These are phyloP conservation scores for Sporothrix inflata DNA, from an alignment of 2,329 filamentous ascomycete species.

Conservation along the genomic window DNA sequence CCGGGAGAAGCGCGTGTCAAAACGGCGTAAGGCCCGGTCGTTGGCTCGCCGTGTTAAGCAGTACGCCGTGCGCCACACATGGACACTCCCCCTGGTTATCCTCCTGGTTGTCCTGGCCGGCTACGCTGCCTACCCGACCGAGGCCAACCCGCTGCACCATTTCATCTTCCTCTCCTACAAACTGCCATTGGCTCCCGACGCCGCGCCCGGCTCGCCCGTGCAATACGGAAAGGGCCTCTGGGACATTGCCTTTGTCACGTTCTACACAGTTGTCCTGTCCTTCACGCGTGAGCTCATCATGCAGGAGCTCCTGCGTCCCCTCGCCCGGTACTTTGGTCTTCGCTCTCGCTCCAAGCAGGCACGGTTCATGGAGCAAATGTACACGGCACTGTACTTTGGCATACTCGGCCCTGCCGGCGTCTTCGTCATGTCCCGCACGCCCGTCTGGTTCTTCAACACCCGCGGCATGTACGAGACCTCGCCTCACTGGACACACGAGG, in stretches of 20 bases:
- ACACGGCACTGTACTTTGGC: conserved; percentile 89
- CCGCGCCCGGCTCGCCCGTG: conserved; percentile 48
- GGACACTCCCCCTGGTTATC: conserved; percentile 68
- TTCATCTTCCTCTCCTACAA: conserved; percentile 92
- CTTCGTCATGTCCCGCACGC: conserved; percentile 88
- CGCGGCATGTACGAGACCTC: conserved; percentile 86
- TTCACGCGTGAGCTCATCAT: conserved; percentile 96
- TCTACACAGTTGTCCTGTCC: conserved; percentile 86
- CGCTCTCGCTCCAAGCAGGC: conserved; percentile 75
- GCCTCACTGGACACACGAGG: conserved; percentile 81
- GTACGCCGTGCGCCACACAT: conserved; percentile 61
- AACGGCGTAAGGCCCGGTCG: conserved; percentile 60
- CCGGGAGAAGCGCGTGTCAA: conserved; percentile 50
- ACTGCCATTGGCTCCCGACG: conserved; percentile 56
- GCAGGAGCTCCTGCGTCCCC: conserved; percentile 81
- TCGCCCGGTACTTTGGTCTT: conserved; percentile 72
- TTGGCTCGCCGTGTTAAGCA: conserved; percentile 57
- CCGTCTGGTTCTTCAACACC: conserved; percentile 96
- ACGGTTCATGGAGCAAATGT: conserved; percentile 95
- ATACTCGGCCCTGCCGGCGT: conserved; percentile 81
- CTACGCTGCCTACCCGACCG: conserved; percentile 75
- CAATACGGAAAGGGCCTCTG: conserved; percentile 89
- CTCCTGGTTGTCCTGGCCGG: conserved; percentile 64
- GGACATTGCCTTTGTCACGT: conserved; percentile 84
- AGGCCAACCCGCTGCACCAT: conserved; percentile 75